Percentiles rank a stretch among this genome's conserved stretches.
These are phyloP conservation scores for Beauveria australis DNA, from an alignment of 2,329 filamentous ascomycete species.

Conservation along the genomic window DNA sequence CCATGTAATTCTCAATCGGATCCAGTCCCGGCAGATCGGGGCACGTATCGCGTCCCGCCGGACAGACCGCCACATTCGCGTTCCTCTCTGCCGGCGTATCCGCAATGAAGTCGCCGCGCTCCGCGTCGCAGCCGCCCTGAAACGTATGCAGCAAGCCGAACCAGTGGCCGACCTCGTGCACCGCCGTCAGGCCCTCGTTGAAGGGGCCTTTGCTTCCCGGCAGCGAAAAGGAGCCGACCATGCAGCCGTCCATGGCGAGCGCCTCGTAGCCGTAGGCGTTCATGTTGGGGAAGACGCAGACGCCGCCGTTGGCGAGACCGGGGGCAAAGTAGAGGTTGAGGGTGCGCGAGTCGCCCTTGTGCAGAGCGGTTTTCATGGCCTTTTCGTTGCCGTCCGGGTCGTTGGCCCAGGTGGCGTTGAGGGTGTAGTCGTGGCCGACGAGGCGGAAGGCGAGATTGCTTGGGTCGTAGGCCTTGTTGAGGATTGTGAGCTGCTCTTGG, in stretches of 20 bases:
- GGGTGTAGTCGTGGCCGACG: slow-evolving; percentile 20
- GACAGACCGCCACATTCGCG: slow-evolving; percentile 7
- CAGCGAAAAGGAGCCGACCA: slow-evolving; percentile 8
- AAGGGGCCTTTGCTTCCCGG: slow-evolving; percentile 13
- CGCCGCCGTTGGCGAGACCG: slow-evolving; percentile 27
- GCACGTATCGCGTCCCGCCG: slow-evolving; percentile 16
- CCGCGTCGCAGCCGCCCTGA: slow-evolving; percentile 21
- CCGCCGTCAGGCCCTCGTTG: slow-evolving; percentile 10
- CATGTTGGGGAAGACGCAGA: slow-evolving; percentile 31
- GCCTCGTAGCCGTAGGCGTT: slow-evolving; percentile 1
- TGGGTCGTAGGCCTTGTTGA: slow-evolving; percentile 19
- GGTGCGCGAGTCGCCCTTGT: slow-evolving; percentile 26
- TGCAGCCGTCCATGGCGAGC: slow-evolving; percentile 11
- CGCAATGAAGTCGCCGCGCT: slow-evolving; percentile 20
- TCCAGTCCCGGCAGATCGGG: slow-evolving; percentile 16
- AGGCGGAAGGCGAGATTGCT: slow-evolving; percentile 22
- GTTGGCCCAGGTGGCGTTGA: slow-evolving; percentile 22
- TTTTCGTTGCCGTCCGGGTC: slow-evolving; percentile 9
- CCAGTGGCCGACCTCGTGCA: slow-evolving; percentile 30
- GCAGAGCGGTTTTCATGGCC: slow-evolving; percentile 17
- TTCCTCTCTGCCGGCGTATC: slow-evolving; percentile 17
- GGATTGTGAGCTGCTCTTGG: slow-evolving; percentile 16
- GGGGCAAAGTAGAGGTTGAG: slow-evolving; percentile 36
- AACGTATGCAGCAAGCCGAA: slow-evolving; percentile 30
- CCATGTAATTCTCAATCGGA: slow-evolving; percentile 20